Base-by-base conservation (phyloP, 768 basidiomycete genomes). In the Russula sp. region DNA sequence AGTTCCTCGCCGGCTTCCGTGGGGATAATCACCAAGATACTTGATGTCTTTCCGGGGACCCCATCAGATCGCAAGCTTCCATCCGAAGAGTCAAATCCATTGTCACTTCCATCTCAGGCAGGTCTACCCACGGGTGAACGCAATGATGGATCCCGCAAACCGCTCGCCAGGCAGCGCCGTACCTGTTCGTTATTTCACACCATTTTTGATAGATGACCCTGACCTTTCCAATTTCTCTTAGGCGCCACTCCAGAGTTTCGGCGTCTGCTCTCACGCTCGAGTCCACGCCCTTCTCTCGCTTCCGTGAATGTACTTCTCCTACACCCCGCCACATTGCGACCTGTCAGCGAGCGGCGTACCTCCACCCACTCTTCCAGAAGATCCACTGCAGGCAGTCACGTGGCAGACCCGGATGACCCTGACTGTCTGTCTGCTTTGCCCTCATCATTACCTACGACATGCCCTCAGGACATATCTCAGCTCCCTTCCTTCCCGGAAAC, bases 401-500 rank as follows among this genome's bases (percentile, higher is more conserved):
- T 10, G 26, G 18, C n/a, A 6, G 7, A 26, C 11, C 26, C 34
- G 36, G 61, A 53, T n/a, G 65, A 55, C 18, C 4, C 48, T 3
- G 58, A 63, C 46, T 30, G 16, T 6, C 11, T 61, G 18, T 61
- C 66, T 28, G 59, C n/a, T 22, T 38, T 63, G 14, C 62, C 59
- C 5, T 57, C 59, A 5, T 51, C 61, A 3, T 51, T 67, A 26
- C 59, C 32, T 28, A 48, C 46, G 18, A 14, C 59, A 5, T 26
- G 24, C 36, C 46, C 50, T 10, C 57, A 59, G 16, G 30, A 58
- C 30, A 28, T 58, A 26, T 67, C 61, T 18, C 58, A 36, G 20
- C 58, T 58, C 28, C 67, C 67, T 40, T 44, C 48, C 9, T 64
- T 61, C 52, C 68, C 62, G 13, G 65, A 63, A 53, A 63, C 38